Evolutionary conservation across 805 yeast genomes (phyloP), one percentile per base, ranked within the genome.

Genomic region (Wickerhamomyces subpelliculosus): DNA sequence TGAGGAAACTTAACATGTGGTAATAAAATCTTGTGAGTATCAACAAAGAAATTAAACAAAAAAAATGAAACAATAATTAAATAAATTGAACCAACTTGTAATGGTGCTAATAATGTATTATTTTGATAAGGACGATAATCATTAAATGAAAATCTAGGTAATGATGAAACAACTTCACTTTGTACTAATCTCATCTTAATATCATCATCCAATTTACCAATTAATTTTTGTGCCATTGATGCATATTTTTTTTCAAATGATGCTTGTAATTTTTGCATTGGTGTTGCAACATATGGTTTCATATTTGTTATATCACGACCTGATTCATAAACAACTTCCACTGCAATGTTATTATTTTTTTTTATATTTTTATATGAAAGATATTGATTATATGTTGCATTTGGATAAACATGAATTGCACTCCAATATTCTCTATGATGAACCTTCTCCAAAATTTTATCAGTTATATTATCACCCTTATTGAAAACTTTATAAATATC

Each of bases 81-180:
- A 54, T 77, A 84, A 55, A 84, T 80, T 45, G 82, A 67, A 36
- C 93, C 93, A 42, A 84, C 80, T 55, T 83, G 90, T 5, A 77
- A 57, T 5, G 89, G 87, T 1, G 88, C 88, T 32, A 70, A 47
- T 12, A 78, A 52, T 5, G 73, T 76, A 3, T 73, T 63, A 47
- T 75, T 62, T 1, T 58, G 57, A 37, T 62, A 65, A 2, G 84
- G 84, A n/a, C 66, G 62, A 35, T 65, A 57, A 50, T 83, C 87
- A 3, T 51, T 31, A 28, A 46, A 56, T 1, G 44, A 23, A 39
- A 74, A 62, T 1, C 41, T 43, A 13, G 71, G 59, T n/a, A 67
- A 67, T 23, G 66, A 49, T 9, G 64, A 34, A 5, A 62, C 34
- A 5, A 44, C n/a, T 12, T 58, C 43, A 16, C 57, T 39, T 21